Evolutionary conservation across 345 rosid species (phyloP).

Genomic region (Pugionium dolabratum): DNA sequence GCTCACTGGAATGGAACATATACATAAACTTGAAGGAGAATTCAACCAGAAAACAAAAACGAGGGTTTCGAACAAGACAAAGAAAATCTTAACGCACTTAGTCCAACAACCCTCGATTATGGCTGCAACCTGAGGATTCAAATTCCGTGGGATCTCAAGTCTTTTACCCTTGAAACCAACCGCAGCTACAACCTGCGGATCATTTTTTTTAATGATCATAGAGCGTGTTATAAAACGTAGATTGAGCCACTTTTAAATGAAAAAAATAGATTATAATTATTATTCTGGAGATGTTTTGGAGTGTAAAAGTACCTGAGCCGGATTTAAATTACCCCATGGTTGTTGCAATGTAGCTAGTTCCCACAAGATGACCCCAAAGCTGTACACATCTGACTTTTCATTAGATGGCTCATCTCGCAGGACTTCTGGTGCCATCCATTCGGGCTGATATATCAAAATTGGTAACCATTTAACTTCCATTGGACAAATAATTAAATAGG

Average conservation of each 20-base stretch:
- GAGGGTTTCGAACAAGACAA: background rate
- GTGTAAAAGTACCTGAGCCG: slow-evolving; percentile 78
- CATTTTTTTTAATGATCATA: slow-evolving; percentile 10
- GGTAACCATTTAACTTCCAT: background rate
- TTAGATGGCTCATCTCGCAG: slow-evolving; percentile 95
- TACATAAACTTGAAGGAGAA: background rate
- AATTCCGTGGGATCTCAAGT: slow-evolving; percentile 84
- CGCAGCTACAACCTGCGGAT: slow-evolving; percentile 91
- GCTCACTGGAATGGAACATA: slow-evolving; percentile 57
- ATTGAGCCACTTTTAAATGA: background rate
- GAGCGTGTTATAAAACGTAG: background rate
- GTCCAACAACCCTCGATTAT: slow-evolving; percentile 96
- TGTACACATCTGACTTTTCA: slow-evolving; percentile 58
- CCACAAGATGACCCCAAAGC: slow-evolving; percentile 87
- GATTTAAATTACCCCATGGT: slow-evolving; percentile 94
- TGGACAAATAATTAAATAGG: background rate
- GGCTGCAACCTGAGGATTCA: slow-evolving; percentile 79
- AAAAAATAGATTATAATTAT: background rate
- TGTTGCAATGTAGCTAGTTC: slow-evolving; percentile 95
- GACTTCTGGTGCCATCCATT: slow-evolving; percentile 99
- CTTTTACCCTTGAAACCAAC: slow-evolving; percentile 93
- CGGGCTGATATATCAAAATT: slow-evolving; percentile 61
- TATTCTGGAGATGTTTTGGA: background rate
- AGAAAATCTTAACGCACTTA: slow-evolving; percentile 50
- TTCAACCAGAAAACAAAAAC: background rate